Conservation (phyloP, 164 flowering plant species). For the Piper betle region DNA sequence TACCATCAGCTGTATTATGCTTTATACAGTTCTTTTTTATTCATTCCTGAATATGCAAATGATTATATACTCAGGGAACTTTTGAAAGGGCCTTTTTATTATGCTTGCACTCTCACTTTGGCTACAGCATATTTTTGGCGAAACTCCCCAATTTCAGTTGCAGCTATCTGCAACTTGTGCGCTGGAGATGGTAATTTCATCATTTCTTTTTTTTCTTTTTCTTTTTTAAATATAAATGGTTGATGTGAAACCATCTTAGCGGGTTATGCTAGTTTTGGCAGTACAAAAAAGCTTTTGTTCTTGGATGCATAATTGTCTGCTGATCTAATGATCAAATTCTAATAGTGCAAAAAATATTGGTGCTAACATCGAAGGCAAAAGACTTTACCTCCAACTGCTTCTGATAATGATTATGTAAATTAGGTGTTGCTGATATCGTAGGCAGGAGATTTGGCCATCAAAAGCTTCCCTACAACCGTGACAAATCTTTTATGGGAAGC, state of each 20-base stretch:
- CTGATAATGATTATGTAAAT: neutral
- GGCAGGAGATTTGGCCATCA: constrained; percentile 65
- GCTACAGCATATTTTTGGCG: constrained; percentile 71
- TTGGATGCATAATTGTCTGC: too few relatives aligned
- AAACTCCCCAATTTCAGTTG: constrained; percentile 64
- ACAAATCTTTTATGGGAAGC: constrained; percentile 72
- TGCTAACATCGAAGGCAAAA: too few relatives aligned
- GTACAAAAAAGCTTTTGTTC: too few relatives aligned
- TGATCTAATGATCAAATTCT: too few relatives aligned
- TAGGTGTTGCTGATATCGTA: constrained; percentile 79
- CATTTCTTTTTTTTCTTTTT: neutral
- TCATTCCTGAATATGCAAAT: neutral
- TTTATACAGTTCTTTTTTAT: neutral
- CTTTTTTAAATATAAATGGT: too few relatives aligned
- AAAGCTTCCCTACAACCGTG: constrained; percentile 67
- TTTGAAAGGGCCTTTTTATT: constrained; percentile 80
- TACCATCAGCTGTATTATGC: neutral
- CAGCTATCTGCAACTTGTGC: constrained; percentile 76
- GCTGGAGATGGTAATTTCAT: constrained; percentile 83
- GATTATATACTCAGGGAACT: constrained; percentile 45
- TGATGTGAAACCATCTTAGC: neutral
- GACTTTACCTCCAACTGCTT: neutral
- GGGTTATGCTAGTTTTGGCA: neutral
- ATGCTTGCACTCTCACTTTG: constrained; percentile 53
- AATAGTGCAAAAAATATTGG: too few relatives aligned